Percentiles rank a stretch among this genome's conserved stretches.
These are phyloP conservation scores for Castanopsis chinensis DNA, from an alignment of 306 rosid species.

Conservation along the genomic window DNA sequence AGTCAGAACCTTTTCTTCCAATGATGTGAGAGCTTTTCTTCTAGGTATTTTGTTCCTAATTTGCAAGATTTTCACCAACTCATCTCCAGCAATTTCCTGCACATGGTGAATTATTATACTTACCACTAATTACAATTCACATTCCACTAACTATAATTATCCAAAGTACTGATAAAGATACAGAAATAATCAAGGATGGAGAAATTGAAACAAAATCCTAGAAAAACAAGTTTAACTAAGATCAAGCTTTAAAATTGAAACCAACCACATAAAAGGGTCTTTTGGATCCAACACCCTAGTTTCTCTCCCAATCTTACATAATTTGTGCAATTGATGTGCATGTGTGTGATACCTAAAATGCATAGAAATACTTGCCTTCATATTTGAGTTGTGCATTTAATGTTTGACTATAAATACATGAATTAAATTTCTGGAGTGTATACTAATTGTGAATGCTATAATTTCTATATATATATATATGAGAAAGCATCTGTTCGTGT, in stretches of 20 bases:
- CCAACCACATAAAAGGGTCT: not conserved
- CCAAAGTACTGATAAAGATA: not conserved
- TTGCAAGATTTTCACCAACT: slow-evolving; percentile 69
- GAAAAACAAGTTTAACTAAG: not conserved
- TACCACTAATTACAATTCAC: slow-evolving; percentile 16
- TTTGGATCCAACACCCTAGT: not conserved
- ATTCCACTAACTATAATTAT: slow-evolving; percentile 19
- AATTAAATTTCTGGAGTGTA: too few species aligned
- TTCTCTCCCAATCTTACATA: not conserved
- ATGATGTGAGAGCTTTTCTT: slow-evolving; percentile 75
- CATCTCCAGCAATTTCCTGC: slow-evolving; percentile 87
- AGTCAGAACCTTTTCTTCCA: slow-evolving; percentile 76
- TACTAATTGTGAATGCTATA: too few species aligned
- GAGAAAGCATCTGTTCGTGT: too few species aligned
- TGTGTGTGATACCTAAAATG: not conserved
- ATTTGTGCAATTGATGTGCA: not conserved
- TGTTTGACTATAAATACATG: too few species aligned
- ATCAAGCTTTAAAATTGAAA: not conserved
- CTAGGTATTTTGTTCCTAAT: slow-evolving; percentile 83
- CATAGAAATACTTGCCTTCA: too few species aligned
- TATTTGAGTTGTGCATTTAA: too few species aligned
- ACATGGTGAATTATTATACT: not conserved
- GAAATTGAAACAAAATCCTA: not conserved
- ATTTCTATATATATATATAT: too few species aligned
- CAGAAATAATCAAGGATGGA: not conserved